Conservation (phyloP, 2,329 filamentous ascomycete species). For the Neocucurbitaria cava region DNA sequence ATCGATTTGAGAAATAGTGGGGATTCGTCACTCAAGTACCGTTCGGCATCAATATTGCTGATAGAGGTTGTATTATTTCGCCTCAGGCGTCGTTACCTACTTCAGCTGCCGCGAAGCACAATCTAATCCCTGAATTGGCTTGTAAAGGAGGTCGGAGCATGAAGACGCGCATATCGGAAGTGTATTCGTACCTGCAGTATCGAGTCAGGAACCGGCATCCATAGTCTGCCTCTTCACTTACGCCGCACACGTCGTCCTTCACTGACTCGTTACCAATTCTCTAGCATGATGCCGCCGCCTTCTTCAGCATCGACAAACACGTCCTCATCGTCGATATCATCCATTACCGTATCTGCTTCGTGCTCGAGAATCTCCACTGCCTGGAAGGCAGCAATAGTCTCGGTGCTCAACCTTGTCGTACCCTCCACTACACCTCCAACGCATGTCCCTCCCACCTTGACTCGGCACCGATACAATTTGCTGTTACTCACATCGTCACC, state of each 20-base stretch:
- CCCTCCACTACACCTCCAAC: conserved; percentile 45
- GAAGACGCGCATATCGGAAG: neutral
- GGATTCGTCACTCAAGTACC: neutral
- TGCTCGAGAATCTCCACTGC: conserved; percentile 34
- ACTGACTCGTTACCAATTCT: neutral
- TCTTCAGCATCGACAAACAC: conserved; percentile 28
- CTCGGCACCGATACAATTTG: conserved; percentile 38
- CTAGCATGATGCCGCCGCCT: conserved; percentile 11
- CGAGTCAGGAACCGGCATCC: neutral
- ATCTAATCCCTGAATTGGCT: neutral
- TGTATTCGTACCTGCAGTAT: neutral
- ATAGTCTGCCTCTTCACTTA: neutral
- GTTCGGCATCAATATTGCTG: neutral
- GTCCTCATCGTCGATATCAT: conserved; percentile 16
- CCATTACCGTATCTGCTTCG: neutral
- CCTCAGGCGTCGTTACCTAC: neutral
- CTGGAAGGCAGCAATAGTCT: conserved; percentile 49
- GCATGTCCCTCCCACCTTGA: conserved; percentile 43
- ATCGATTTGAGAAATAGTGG: neutral
- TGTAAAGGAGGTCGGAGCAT: neutral
- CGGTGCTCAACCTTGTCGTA: conserved; percentile 45
- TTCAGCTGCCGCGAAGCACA: neutral
- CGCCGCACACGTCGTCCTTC: neutral
- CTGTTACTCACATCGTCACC: conserved; percentile 5
- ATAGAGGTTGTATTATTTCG: neutral